Base-by-base conservation (phyloP, 176 grass and related monocot genomes). In the Coix lacrymajobi region DNA sequence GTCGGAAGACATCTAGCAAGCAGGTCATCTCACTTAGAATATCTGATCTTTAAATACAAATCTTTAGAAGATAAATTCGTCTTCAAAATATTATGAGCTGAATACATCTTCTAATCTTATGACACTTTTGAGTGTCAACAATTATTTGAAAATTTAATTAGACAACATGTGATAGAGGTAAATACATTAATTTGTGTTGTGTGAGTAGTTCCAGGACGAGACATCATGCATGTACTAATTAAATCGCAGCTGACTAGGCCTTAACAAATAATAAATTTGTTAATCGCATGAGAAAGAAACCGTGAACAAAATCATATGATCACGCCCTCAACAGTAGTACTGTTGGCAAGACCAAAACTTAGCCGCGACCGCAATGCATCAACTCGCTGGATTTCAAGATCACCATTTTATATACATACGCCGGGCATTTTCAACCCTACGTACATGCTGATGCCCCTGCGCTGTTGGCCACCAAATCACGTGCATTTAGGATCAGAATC, bases 301-400 rank as follows among this genome's bases (percentile, higher is more conserved):
- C 41, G 43, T 67, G 62, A 37, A 51, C 30, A 25, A 80, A 49
- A 79, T 65, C 43, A 16, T 15, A 49, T 6, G 17, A 11, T 67
- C 62, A 79, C 77, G 77, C 77, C 44, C 33, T 51, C 29, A 79
- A 66, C 3, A 79, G 77, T 79, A 66, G 22, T 13, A 58, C 51
- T 22, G 19, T 20, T 52, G 20, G 26, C 25, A 66, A 24, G 29
- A 31, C 3, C 60, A 32, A 63, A 66, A 48, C 2, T 10, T n/a
- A n/a, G n/a, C n/a, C 38, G 39, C 5, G 16, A 37, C 2, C 22
- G 31, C 31, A 8, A 33, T 4, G 2, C n/a, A n/a, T n/a, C 78
- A 85, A 78, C 71, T 89, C 78, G 83, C 44, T 37, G 37, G 43
- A 64, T 62, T 16, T 85, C 78, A 20, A 71, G 26, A 52, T 89